Evolutionary conservation across 371 early-diverging fungal species (phyloP).

Genomic region (Gilbertella persicaria): DNA sequence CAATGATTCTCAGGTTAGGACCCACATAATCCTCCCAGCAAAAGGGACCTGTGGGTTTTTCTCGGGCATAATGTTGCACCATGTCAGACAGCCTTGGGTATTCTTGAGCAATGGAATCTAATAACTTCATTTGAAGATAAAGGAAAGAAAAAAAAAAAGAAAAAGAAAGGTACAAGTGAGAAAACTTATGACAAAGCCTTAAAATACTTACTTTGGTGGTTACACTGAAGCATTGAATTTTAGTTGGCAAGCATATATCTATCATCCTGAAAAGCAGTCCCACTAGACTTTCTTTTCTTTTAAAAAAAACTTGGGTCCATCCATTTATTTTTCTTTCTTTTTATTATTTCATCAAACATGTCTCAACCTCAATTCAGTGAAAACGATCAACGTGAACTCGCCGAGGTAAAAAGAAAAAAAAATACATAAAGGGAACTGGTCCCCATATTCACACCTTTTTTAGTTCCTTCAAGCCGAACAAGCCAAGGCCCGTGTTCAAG

Average conservation of each 20-base stretch:
- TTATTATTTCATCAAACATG: constrained; percentile 2
- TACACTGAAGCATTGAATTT: neutral
- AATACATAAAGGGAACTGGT: neutral
- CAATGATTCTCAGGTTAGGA: constrained; percentile 6
- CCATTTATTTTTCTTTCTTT: constrained; percentile 7
- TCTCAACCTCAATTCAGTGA: constrained; percentile 55
- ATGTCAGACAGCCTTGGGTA: constrained; percentile 21
- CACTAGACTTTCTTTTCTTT: neutral
- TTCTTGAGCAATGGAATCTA: constrained; percentile 5
- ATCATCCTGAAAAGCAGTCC: too few species aligned
- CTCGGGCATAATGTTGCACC: too few species aligned
- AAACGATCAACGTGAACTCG: constrained; percentile 65
- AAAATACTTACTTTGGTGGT: neutral
- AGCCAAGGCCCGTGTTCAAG: constrained; percentile 71
- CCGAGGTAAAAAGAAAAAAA: constrained; percentile 23
- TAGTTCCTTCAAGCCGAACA: constrained; percentile 72
- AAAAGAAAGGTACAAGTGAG: constrained; percentile 6
- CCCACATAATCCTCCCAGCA: constrained; percentile 15
- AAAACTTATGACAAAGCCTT: constrained; percentile 5
- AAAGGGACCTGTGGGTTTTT: too few species aligned
- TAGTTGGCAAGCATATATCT: too few species aligned
- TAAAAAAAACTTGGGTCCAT: neutral
- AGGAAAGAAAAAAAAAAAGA: neutral
- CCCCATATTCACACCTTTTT: neutral
- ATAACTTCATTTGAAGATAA: constrained; percentile 15